Percentiles rank a stretch among this genome's conserved stretches.
These are phyloP conservation scores for Pleurotus citrinopileatus DNA, from an alignment of 768 basidiomycete species.

Conservation along the genomic window DNA sequence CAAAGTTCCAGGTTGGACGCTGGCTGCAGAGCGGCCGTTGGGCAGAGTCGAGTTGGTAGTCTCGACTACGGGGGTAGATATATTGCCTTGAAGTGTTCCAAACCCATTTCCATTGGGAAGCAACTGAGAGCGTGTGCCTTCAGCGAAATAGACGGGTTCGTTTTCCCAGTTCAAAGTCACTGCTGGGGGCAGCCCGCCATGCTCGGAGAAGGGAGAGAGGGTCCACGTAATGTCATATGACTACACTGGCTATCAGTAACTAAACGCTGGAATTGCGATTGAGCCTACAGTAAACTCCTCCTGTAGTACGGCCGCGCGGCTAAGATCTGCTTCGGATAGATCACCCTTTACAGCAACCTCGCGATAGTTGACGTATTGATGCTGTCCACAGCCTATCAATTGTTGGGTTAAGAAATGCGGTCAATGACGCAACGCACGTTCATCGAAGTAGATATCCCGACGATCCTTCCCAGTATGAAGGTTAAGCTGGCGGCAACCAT, in stretches of 20 bases:
- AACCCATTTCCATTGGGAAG: constrained; percentile 32
- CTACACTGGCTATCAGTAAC: constrained; percentile 16
- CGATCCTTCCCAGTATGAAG: constrained; percentile 35
- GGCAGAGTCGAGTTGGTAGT: background rate
- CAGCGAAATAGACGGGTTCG: constrained; percentile 36
- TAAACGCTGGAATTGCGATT: background rate
- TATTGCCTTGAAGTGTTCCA: constrained; percentile 30
- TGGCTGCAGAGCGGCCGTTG: constrained; percentile 4
- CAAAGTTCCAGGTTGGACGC: constrained; percentile 25
- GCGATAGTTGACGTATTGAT: constrained; percentile 28
- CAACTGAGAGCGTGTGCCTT: constrained; percentile 31
- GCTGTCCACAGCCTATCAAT: constrained; percentile 18
- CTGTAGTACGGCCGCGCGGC: constrained; percentile 23
- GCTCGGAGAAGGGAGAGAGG: constrained; percentile 31
- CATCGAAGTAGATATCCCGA: constrained; percentile 29
- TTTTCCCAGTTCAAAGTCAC: constrained; percentile 29
- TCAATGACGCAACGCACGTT: constrained; percentile 21
- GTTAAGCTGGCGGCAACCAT: constrained; percentile 24
- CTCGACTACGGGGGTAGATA: constrained; percentile 19
- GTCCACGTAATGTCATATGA: constrained; percentile 35
- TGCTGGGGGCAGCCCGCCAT: constrained; percentile 29
- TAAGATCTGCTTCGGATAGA: constrained; percentile 30
- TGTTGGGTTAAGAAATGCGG: background rate
- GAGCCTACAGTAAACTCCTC: constrained; percentile 26
- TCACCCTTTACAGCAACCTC: constrained; percentile 34